A percentile compares a stretch with the other conserved stretches of the same genome.
Conservation (phyloP, 2,329 filamentous ascomycete species). For the Penicillium psychrosexuale region DNA sequence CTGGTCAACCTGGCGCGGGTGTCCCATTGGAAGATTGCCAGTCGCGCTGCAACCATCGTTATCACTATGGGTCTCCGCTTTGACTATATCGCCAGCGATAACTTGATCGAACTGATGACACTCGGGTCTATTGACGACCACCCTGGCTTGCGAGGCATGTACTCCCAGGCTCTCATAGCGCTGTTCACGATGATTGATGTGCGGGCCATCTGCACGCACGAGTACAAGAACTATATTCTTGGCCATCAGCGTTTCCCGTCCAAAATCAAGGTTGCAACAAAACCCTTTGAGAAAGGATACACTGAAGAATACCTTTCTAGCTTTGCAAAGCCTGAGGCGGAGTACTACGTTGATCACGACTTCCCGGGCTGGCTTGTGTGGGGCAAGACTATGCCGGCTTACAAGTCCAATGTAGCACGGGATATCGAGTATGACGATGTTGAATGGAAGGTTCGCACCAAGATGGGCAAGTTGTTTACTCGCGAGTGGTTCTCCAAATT, state of each 20-base stretch:
- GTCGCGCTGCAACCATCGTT: conserved; percentile 82
- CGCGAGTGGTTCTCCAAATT: conserved; percentile 81
- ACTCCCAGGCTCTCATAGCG: conserved; percentile 73
- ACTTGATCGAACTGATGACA: conserved; percentile 79
- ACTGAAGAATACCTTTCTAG: conserved; percentile 73
- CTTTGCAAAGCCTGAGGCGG: conserved; percentile 73
- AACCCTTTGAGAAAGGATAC: conserved; percentile 71
- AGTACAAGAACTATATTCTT: conserved; percentile 80
- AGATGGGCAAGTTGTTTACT: conserved; percentile 77
- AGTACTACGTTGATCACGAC: conserved; percentile 89
- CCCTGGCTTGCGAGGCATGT: conserved; percentile 76
- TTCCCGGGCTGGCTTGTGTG: conserved; percentile 96
- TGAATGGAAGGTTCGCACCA: conserved; percentile 68
- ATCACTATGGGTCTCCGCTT: conserved; percentile 90
- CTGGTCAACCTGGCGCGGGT: conserved; percentile 71
- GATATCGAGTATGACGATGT: conserved; percentile 76
- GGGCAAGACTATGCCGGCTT: conserved; percentile 81
- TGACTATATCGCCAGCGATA: conserved; percentile 74
- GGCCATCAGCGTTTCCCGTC: conserved; percentile 76
- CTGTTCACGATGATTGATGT: conserved; percentile 85
- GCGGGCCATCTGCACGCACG: conserved; percentile 78
- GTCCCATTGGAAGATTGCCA: conserved; percentile 96
- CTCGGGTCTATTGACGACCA: conserved; percentile 85
- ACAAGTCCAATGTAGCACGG: conserved; percentile 64
- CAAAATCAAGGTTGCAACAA: conserved; percentile 69